Evolutionary conservation across 345 rosid genomes (phyloP).

Genomic region (Ricinus communis): DNA sequence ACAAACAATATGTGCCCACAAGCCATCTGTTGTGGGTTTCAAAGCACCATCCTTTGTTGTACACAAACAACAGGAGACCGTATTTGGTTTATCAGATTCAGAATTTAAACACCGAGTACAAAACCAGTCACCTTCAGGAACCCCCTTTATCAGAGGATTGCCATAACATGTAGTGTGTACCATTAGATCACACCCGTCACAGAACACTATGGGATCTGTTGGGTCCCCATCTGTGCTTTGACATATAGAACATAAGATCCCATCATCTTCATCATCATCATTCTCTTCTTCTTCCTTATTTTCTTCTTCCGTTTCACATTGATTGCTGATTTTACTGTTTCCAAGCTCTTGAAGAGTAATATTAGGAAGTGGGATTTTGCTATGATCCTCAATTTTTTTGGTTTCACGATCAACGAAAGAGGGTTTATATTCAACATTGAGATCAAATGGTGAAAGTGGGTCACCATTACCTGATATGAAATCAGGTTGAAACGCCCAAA

Average conservation of each 20-base stretch:
- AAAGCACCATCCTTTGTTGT: conserved; percentile 57
- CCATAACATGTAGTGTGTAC: conserved; percentile 91
- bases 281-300: conserved; percentile 26
- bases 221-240: conserved; percentile 95
- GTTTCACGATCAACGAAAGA: conserved; percentile 13
- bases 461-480: conserved; percentile 27
- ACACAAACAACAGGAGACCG: conserved; percentile 61
- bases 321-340: not conserved
- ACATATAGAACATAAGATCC: conserved; percentile 78
- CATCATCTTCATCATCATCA: conserved; percentile 50
- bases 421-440: conserved; percentile 64
- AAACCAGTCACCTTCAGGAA: conserved; percentile 94
- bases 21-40: conserved; percentile 55
- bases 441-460: conserved; percentile 63
- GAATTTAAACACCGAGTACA: conserved; percentile 50
- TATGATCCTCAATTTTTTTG: not conserved
- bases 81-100: not conserved
- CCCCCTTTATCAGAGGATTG: conserved; percentile 52
- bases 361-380: conserved; percentile 12
- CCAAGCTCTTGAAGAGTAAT: too few relatives aligned
- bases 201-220: conserved; percentile 84
- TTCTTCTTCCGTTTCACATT: not conserved
- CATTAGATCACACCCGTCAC: conserved; percentile 96
- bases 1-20: conserved; percentile 85
- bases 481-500: conserved; percentile 77